Conservation (phyloP, 306 rosid genomes). For the Lathyrus tuberosus region DNA sequence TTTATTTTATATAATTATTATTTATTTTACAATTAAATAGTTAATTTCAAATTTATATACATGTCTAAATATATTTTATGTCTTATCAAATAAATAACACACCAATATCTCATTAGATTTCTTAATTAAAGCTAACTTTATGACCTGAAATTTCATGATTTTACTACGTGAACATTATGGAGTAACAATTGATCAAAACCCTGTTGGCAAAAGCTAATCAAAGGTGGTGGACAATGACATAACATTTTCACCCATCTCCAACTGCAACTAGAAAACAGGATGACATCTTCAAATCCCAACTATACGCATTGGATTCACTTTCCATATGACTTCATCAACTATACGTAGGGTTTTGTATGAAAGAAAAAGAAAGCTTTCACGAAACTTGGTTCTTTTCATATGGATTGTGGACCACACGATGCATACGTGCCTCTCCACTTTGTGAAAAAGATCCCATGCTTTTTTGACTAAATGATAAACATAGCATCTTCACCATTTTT, state of each 20-base stretch:
- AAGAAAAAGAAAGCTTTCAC: constrained; percentile 37
- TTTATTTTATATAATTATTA: too few species aligned
- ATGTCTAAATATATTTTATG: too few species aligned
- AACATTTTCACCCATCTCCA: constrained; percentile 20
- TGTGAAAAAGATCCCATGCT: constrained; percentile 37
- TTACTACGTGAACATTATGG: not conserved
- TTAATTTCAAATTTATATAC: too few species aligned
- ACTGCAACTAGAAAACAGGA: constrained; percentile 33
- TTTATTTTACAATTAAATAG: too few species aligned
- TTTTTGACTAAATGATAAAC: constrained; percentile 29
- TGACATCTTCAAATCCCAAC: constrained; percentile 53
- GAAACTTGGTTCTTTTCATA: constrained; percentile 36
- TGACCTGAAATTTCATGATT: not conserved
- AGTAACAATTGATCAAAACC: constrained; percentile 17
- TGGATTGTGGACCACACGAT: constrained; percentile 43
- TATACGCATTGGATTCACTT: constrained; percentile 46
- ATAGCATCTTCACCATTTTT: constrained; percentile 13
- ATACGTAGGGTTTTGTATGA: not conserved
- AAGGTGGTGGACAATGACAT: constrained; percentile 43
- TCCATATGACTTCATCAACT: constrained; percentile 50
- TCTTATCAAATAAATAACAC: too few species aligned
- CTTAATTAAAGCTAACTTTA: too few species aligned
- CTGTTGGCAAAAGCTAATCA: not conserved
- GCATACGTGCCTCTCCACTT: constrained; percentile 36
- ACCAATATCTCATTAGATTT: too few species aligned